Percentiles rank a stretch among this genome's conserved stretches.
Conservation (phyloP, 2,329 filamentous ascomycete species). For the Alternaria gansuensis region DNA sequence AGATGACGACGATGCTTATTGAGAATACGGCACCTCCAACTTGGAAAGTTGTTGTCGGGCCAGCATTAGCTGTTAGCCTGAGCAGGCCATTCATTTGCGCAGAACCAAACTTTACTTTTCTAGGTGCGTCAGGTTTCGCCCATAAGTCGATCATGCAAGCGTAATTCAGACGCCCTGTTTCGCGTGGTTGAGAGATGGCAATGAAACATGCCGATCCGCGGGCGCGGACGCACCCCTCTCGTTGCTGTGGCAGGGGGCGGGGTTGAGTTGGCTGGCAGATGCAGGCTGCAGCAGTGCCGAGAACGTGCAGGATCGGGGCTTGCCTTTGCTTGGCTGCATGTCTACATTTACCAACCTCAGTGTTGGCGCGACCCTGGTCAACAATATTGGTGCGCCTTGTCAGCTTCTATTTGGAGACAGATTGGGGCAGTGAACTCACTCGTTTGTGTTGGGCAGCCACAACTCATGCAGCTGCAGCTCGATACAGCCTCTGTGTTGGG, state of each 20-base stretch:
- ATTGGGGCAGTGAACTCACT: conserved; percentile 6
- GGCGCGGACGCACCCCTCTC: conserved; percentile 5
- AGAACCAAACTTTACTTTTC: conserved; percentile 3
- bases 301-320: conserved; percentile 8
- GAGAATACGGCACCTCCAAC: not conserved
- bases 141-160: conserved; percentile 7
- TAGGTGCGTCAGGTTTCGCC: conserved; percentile 13
- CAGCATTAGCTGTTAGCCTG: conserved; percentile 10
- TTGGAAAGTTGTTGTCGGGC: conserved; percentile 1
- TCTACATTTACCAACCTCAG: conserved; percentile 8
- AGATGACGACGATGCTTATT: conserved; percentile 29
- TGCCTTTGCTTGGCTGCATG: conserved; percentile 6
- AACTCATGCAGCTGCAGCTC: conserved; percentile 9
- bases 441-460: conserved; percentile 16
- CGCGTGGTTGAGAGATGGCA: not conserved
- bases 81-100: conserved; percentile 5
- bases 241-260: conserved; percentile 13
- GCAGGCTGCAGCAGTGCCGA: conserved; percentile 8
- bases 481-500: conserved; percentile 6
- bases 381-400: conserved; percentile 6
- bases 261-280: conserved; percentile 2
- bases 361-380: conserved; percentile 9
- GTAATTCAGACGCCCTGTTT: conserved; percentile 13
- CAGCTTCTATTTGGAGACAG: conserved; percentile 8
- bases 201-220: conserved; percentile 18